Evolutionary conservation across 768 basidiomycete genomes (phyloP).

Genomic region (Calocera viscosa): DNA sequence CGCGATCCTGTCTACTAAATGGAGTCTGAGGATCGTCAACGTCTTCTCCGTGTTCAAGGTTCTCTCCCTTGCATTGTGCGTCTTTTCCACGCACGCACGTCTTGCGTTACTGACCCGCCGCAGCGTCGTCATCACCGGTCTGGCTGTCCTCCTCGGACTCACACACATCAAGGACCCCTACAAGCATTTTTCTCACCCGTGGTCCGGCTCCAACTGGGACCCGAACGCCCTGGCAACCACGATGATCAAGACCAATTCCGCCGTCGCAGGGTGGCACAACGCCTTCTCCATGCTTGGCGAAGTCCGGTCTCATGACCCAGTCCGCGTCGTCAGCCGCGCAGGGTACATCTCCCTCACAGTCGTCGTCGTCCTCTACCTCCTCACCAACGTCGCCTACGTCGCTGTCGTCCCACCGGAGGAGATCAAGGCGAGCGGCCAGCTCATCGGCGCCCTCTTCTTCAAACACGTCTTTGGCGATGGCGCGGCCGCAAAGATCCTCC

Average conservation of each 20-base stretch:
- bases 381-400: slow-evolving; percentile 62
- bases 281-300: slow-evolving; percentile 67
- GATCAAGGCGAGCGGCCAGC: slow-evolving; percentile 49
- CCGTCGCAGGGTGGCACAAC: slow-evolving; percentile 53
- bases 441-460: slow-evolving; percentile 63
- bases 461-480: slow-evolving; percentile 54
- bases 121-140: slow-evolving; percentile 15
- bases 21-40: slow-evolving; percentile 23
- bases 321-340: slow-evolving; percentile 57
- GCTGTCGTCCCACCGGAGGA: slow-evolving; percentile 58
- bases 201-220: slow-evolving; percentile 22
- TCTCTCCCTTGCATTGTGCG: slow-evolving; percentile 20
- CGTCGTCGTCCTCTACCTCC: slow-evolving; percentile 49
- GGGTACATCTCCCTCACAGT: slow-evolving; percentile 51
- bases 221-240: slow-evolving; percentile 20
- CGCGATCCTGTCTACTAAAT: slow-evolving; percentile 24
- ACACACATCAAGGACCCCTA: slow-evolving; percentile 23
- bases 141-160: slow-evolving; percentile 19
- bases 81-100: neutral
- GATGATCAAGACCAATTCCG: slow-evolving; percentile 25
- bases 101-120: neutral
- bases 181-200: slow-evolving; percentile 25
- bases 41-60: slow-evolving; percentile 22
- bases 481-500: slow-evolving; percentile 52
- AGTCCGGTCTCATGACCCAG: slow-evolving; percentile 43